Evolutionary conservation across 2,329 filamentous ascomycete species (phyloP).

Genomic region (Hypoxylon sp.): DNA sequence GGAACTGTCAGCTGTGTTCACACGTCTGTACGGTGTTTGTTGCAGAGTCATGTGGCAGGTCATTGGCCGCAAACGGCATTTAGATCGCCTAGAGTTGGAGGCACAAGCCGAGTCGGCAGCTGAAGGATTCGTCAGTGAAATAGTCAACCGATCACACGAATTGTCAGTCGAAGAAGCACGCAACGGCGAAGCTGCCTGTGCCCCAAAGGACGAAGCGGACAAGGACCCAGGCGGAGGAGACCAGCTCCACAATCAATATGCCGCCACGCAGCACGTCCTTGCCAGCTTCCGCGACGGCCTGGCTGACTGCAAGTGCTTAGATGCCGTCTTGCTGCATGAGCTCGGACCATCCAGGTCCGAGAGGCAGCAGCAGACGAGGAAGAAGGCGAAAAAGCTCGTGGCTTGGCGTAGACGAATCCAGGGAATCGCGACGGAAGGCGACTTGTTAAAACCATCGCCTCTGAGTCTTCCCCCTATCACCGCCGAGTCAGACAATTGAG

Average conservation of each 20-base stretch:
- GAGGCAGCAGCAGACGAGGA: neutral
- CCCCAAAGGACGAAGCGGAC: neutral
- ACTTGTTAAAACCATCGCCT: neutral
- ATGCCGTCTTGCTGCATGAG: neutral
- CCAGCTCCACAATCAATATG: too few species aligned
- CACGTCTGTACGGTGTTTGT: neutral
- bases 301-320: neutral
- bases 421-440: neutral
- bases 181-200: neutral
- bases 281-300: too few species aligned
- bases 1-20: too few species aligned
- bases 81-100: neutral
- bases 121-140: neutral
- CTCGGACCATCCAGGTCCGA: neutral
- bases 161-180: neutral
- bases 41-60: neutral
- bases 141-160: neutral
- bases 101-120: too few species aligned
- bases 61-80: neutral
- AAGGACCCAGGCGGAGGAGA: neutral
- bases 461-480: neutral
- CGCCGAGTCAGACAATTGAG: neutral
- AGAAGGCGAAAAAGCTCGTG: neutral
- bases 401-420: slow-evolving; percentile 1
- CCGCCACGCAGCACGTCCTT: too few species aligned